Percentiles rank a stretch among this genome's conserved stretches.
Conservation (phyloP, 768 basidiomycete genomes). For the Xerocomellus amylosporus region DNA sequence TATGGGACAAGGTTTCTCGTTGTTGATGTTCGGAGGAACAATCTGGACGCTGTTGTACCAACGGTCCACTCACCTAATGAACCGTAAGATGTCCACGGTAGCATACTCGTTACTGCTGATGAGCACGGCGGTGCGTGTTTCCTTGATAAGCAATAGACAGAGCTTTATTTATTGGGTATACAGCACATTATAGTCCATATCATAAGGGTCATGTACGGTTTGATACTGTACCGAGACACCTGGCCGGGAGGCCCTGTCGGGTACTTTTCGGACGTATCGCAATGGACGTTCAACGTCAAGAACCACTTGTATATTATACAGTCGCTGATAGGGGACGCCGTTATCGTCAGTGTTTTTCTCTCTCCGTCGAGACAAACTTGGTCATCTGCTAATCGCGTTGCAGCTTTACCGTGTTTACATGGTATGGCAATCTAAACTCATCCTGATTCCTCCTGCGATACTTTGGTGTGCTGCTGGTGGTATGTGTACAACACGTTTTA, state of each 20-base stretch:
- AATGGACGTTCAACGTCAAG: not conserved
- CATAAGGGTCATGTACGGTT: not conserved
- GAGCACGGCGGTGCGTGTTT: not conserved
- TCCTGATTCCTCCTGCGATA: not conserved
- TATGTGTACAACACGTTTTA: not conserved
- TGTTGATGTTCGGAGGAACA: conserved; percentile 1
- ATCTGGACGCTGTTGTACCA: not conserved
- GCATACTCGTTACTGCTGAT: not conserved
- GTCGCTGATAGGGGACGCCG: not conserved
- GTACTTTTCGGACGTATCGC: not conserved
- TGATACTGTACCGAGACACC: not conserved
- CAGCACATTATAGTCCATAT: not conserved
- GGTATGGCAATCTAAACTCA: not conserved
- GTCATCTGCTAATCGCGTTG: not conserved
- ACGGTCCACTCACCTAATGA: not conserved
- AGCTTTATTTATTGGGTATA: not conserved
- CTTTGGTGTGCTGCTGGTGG: not conserved
- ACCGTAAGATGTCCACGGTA: not conserved
- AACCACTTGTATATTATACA: not conserved
- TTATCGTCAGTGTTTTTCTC: not conserved
- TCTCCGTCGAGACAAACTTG: not conserved
- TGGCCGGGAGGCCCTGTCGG: not conserved
- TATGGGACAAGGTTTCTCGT: not conserved
- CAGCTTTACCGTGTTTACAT: not conserved
- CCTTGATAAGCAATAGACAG: no score